Evolutionary conservation across 164 flowering plant genomes (phyloP).

Genomic region (Nymphaea colorata): DNA sequence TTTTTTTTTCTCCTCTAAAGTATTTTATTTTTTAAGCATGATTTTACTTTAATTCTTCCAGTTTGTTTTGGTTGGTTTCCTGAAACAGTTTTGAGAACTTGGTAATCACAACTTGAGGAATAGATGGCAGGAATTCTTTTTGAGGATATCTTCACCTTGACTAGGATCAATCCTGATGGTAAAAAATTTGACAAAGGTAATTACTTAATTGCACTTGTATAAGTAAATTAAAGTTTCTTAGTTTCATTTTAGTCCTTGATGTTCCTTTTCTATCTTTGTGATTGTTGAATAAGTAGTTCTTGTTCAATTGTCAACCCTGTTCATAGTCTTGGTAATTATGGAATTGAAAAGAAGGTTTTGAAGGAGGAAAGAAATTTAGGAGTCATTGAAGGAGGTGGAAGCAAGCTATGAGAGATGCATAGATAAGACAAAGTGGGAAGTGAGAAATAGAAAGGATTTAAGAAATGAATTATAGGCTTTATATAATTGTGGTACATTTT

Average conservation of each 20-base stretch:
- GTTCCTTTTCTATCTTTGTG: neutral
- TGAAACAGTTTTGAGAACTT: neutral
- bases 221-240: neutral
- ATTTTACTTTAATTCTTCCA: too few relatives aligned
- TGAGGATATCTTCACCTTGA: constrained; percentile 53
- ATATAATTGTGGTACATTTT: too few relatives aligned
- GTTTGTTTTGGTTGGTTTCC: neutral
- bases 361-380: too few relatives aligned
- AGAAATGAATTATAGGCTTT: too few relatives aligned
- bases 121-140: constrained; percentile 44
- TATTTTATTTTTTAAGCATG: too few relatives aligned
- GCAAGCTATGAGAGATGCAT: too few relatives aligned
- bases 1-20: too few relatives aligned
- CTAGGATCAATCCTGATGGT: constrained; percentile 57
- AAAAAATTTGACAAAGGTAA: constrained; percentile 82
- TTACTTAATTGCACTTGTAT: neutral
- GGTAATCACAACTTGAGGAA: neutral
- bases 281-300: neutral
- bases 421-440: too few relatives aligned
- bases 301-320: neutral
- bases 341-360: too few relatives aligned
- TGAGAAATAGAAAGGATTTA: too few relatives aligned
- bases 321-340: too few relatives aligned
- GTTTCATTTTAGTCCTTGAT: neutral
- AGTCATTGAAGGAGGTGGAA: too few relatives aligned